Base-by-base conservation (phyloP, 306 rosid species). In the Acmispon strigosus region DNA sequence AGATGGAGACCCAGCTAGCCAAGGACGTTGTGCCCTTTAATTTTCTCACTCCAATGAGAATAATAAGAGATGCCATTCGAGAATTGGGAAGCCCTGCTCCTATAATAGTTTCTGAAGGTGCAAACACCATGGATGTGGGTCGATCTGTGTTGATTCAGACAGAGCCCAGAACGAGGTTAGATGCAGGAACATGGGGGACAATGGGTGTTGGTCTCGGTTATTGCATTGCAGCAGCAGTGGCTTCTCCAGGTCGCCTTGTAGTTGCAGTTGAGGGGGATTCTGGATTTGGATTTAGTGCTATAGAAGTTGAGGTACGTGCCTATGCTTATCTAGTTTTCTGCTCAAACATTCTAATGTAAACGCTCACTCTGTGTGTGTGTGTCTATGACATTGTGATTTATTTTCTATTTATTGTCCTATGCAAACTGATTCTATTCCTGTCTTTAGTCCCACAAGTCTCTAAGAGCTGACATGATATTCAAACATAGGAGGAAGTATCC, bases 261-360 rank as follows among this genome's bases (percentile, higher is more conserved):
- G 95, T 94, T 56, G 97, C 92, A 0, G 95, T 90, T 49, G 99
- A 94, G 80, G 99, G 99, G 18, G 97, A 94, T 81, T 94, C 99
- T 70, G 99, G 92, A 71, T 91, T 91, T 20, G 96, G 96, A 27
- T 94, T 94, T 55, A 94, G 99, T 53, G 99, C 95, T 20, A 87
- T 94, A 63, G 99, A 94, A 94, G 99, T 94, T 80, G 99, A 94
- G 99, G 99, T 94, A 83, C 58, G 3, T 71, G 57, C 4, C 18
- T 70, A 3, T 55, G 66, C 37, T 42, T 22, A 17, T 17, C 12
- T 53, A 6, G 8, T 55, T 43, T 5, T 1, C 58, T 71, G 10
- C n/a, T 16, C 16, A 1, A 18, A 32, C 20, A 57, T 34, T 34
- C 24, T 39, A 18, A 10, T 55, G 10, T 42, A 15, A 19, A 37